These are phyloP conservation scores for Xylariaceae sp. DNA, from an alignment of 2,329 filamentous ascomycete genomes.

Conservation along the genomic window DNA sequence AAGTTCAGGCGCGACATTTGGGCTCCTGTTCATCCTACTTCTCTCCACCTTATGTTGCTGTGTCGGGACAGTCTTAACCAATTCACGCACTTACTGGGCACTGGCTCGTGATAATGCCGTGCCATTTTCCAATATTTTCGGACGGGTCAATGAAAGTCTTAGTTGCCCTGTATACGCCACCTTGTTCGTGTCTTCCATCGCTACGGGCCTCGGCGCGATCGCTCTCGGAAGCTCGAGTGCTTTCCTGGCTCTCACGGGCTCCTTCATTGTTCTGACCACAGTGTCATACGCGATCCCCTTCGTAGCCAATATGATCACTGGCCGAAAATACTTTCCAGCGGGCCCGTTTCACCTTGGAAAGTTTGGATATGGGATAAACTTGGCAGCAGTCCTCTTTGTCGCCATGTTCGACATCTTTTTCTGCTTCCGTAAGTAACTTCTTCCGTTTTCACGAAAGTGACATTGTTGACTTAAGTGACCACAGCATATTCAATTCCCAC, in stretches of 20 bases:
- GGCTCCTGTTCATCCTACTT: constrained; percentile 60
- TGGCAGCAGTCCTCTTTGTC: constrained; percentile 54
- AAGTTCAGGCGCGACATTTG: constrained; percentile 54
- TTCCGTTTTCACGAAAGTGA: not conserved
- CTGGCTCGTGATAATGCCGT: constrained; percentile 63
- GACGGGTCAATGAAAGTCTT: constrained; percentile 54
- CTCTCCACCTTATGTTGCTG: constrained; percentile 53
- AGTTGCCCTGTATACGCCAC: constrained; percentile 64
- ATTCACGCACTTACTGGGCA: constrained; percentile 51
- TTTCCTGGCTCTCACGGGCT: constrained; percentile 60
- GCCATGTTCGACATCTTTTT: constrained; percentile 60
- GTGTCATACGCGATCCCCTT: constrained; percentile 56
- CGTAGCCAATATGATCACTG: constrained; percentile 54
- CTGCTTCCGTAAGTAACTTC: constrained; percentile 55
- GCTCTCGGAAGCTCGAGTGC: constrained; percentile 57
- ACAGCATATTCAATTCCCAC: constrained; percentile 47
- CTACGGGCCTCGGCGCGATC: constrained; percentile 58
- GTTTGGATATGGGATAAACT: constrained; percentile 53
- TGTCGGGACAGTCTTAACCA: constrained; percentile 55
- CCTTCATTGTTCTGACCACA: constrained; percentile 59
- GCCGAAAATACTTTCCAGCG: constrained; percentile 52
- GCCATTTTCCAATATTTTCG: constrained; percentile 56
- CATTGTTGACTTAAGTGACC: constrained; percentile 4
- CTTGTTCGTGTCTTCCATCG: constrained; percentile 53
- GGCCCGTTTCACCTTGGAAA: constrained; percentile 58